Base-by-base conservation (phyloP, 2,329 filamentous ascomycete genomes). In the Penicillium occitanis region DNA sequence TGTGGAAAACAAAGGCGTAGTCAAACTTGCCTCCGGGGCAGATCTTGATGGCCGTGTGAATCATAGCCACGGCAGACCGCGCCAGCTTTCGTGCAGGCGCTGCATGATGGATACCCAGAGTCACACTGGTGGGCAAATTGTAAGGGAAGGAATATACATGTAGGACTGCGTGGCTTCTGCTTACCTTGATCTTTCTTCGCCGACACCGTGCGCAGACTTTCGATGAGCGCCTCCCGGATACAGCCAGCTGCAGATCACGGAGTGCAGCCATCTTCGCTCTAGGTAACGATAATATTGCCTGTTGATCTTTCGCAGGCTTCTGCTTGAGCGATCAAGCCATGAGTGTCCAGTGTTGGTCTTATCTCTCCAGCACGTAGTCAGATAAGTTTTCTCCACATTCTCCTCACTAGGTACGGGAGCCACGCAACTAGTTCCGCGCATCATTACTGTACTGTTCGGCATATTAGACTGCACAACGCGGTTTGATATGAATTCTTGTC, bases 141-240 rank as follows among this genome's bases (percentile, higher is more conserved):
- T 42, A 42, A 42, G 40, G 17, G 17, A n/a, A 42, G 2, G 40
- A 17, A 22, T 46, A 46, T 22, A 46, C 42, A 46, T 22, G 42
- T 46, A 4, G 42, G 42, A 22, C n/a, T 13, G 42, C 7, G 42
- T 44, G 17, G 42, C n/a, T 46, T 19, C 42, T 46, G 10, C n/a
- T 11, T 46, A 46, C 42, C 42, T 46, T 46, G n/a, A 40, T 60
- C 40, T 60, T 60, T 30, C 58, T 60, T 13, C 14, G 22, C 25
- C 58, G 25, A 60, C 58, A 60, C 25, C 58, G 40, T 19, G 58
- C 40, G 58, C 58, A 60, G 22, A 60, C 58, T 13, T 60, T 60
- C 2, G 40, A 60, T 14, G 58, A 60, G 40, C 58, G 58, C 40
- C 58, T 46, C 8, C 40, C 25, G 25, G 40, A 60, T 17, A 60